Conservation (phyloP, 345 rosid genomes). For the Corchorus capsularis region DNA sequence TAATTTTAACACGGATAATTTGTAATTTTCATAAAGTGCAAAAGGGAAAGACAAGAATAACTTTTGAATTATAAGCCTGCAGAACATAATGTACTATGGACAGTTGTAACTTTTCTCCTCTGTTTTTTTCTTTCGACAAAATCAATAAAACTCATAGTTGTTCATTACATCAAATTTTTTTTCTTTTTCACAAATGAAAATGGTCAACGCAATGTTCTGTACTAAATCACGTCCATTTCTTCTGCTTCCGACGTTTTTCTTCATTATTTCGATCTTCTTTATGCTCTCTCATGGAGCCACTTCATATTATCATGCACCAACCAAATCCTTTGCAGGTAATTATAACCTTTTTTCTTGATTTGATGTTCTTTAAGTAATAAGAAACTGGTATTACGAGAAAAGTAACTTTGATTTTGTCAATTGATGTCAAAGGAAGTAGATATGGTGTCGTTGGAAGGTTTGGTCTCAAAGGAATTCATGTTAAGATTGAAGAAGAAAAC, state of each 20-base stretch:
- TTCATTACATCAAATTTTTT: not conserved
- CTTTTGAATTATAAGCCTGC: not conserved
- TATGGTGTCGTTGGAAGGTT: not conserved
- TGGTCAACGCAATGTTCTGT: not conserved
- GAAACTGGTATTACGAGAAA: not conserved
- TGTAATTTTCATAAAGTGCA: not conserved
- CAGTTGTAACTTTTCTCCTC: not conserved
- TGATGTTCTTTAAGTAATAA: not conserved
- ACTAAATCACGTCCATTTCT: not conserved
- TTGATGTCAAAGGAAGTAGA: not conserved
- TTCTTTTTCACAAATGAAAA: not conserved
- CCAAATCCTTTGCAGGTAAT: not conserved
- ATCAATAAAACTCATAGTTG: not conserved
- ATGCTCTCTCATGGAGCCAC: not conserved
- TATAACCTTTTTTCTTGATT: not conserved
- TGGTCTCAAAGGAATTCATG: not conserved
- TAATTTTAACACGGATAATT: not conserved
- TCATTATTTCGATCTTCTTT: not conserved
- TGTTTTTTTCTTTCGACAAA: not conserved
- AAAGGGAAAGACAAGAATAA: not conserved
- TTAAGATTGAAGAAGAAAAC: slow-evolving; percentile 13
- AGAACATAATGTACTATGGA: not conserved
- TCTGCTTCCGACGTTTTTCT: not conserved
- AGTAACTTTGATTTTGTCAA: not conserved
- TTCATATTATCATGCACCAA: not conserved